Evolutionary conservation across 2,329 filamentous ascomycete genomes (phyloP), one percentile per base, ranked within the genome.

Genomic region (Coccinonectria pachysandricola): DNA sequence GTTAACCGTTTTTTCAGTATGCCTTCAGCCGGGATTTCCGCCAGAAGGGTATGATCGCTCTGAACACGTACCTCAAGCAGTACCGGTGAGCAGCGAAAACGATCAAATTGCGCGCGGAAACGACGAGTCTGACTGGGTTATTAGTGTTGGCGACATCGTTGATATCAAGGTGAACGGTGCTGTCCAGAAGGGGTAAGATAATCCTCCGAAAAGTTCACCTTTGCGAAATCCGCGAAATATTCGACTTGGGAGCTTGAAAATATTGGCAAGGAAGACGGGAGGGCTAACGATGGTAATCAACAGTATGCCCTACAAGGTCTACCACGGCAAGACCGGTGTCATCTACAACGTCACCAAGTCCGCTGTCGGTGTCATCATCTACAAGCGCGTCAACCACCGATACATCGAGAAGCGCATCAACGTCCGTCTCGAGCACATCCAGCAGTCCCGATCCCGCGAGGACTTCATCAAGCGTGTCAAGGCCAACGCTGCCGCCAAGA

Each of bases 361-460:
- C 53, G 83, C 91, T 46, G 86, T 98, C 60, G 91, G 91, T 56
- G 82, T 98, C 65, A 95, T 98, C 70, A 83, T 98, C 69, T 88
- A 93, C 82, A 95, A 94, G 79, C 85, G 92, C 66, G 91, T 98
- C 62, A 86, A 87, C 70, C 91, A 96, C 80, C 83, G 88, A 58
- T 98, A 95, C 79, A 75, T 98, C 63, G 91, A 98, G 83, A 98
- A 98, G 86, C 88, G 91, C 64, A 79, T 98, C 73, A 96, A 94
- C 79, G 74, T 98, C 69, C 85, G 91, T 61, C 68, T 96, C 65
- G 91, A 98, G 80, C 91, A 98, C 79, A 75, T 98, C 67, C 68
- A 69, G 57, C 82, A 83, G 60, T 96, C 88, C 50, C 82, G 91
- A 62, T 96, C 88, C 56, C 78, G 91, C 59, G 88, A 96, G 56